phyloP scores from a whole-genome alignment of 2,329 filamentous ascomycete species.

The Stachybotrys chartarum region DNA sequence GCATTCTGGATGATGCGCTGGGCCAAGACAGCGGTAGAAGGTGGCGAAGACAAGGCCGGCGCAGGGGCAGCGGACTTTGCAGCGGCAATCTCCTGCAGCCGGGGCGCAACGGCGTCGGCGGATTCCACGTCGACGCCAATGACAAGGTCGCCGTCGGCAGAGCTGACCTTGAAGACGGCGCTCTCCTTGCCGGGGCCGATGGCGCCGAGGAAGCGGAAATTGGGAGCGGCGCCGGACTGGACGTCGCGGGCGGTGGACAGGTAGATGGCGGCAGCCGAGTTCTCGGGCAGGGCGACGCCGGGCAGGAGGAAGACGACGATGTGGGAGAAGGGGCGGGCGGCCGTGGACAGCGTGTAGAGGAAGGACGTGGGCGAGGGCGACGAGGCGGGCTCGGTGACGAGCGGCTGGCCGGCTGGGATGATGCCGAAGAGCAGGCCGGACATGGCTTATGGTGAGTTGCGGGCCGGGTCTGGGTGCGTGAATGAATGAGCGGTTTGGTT shows the following conservation, averaged over 20 bases:
- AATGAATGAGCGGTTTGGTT: background rate
- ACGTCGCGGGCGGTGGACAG: slow-evolving; percentile 50
- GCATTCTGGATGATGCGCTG: slow-evolving; percentile 95
- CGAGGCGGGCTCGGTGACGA: slow-evolving; percentile 48
- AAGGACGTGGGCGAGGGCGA: slow-evolving; percentile 47
- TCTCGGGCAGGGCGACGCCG: slow-evolving; percentile 61
- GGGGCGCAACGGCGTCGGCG: slow-evolving; percentile 60
- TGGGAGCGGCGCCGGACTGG: slow-evolving; percentile 34
- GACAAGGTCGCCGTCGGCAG: slow-evolving; percentile 46
- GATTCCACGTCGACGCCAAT: slow-evolving; percentile 81
- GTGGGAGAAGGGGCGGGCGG: slow-evolving; percentile 58
- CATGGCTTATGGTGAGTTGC: slow-evolving; percentile 18
- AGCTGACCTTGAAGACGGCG: slow-evolving; percentile 75
- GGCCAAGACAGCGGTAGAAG: slow-evolving; percentile 71
- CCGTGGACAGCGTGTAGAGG: slow-evolving; percentile 43
- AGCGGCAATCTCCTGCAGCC: slow-evolving; percentile 52
- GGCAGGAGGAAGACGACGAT: slow-evolving; percentile 87
- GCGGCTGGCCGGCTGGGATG: slow-evolving; percentile 52
- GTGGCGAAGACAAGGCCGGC: slow-evolving; percentile 20
- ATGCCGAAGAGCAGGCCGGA: slow-evolving; percentile 48
- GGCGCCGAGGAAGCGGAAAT: slow-evolving; percentile 81
- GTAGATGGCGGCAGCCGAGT: slow-evolving; percentile 84
- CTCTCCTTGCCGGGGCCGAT: slow-evolving; percentile 87
- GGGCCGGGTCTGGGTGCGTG: background rate
- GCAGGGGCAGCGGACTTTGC: slow-evolving; percentile 13